phyloP scores from a whole-genome alignment of 257 asterid genomes.

The Voacanga thouarsii region DNA sequence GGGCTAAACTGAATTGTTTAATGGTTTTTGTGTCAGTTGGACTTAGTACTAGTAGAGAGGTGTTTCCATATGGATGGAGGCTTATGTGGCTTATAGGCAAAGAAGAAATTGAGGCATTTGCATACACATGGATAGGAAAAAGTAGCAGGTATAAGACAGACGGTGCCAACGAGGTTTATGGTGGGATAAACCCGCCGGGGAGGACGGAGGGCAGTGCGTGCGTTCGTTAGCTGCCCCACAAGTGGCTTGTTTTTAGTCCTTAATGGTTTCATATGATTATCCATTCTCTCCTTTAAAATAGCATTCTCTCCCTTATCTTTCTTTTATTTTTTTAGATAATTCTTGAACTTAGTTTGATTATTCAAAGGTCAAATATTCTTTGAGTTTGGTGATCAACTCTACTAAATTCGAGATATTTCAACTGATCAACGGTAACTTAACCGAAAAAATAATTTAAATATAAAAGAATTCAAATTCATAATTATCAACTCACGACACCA shows the following conservation, averaged over 20 bases:
- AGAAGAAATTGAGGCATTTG: background rate
- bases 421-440: too few relatives aligned
- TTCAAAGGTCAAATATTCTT: too few relatives aligned
- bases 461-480: too few relatives aligned
- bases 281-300: too few relatives aligned
- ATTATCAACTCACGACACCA: too few relatives aligned
- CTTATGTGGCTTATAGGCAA: too few relatives aligned
- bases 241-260: background rate
- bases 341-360: too few relatives aligned
- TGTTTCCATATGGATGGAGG: background rate
- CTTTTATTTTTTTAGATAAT: too few relatives aligned
- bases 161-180: constrained; percentile 24
- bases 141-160: constrained; percentile 9
- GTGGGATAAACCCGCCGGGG: constrained; percentile 1
- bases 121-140: background rate
- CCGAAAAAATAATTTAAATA: too few relatives aligned
- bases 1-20: constrained; percentile 42
- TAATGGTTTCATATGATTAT: background rate
- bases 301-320: too few relatives aligned
- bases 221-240: background rate
- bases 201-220: constrained; percentile 4
- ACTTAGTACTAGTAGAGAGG: background rate
- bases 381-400: too few relatives aligned
- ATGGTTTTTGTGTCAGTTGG: constrained; percentile 33
- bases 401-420: too few relatives aligned